Evolutionary conservation across 805 yeast genomes (phyloP).

Genomic region (Ogataea minuta): DNA sequence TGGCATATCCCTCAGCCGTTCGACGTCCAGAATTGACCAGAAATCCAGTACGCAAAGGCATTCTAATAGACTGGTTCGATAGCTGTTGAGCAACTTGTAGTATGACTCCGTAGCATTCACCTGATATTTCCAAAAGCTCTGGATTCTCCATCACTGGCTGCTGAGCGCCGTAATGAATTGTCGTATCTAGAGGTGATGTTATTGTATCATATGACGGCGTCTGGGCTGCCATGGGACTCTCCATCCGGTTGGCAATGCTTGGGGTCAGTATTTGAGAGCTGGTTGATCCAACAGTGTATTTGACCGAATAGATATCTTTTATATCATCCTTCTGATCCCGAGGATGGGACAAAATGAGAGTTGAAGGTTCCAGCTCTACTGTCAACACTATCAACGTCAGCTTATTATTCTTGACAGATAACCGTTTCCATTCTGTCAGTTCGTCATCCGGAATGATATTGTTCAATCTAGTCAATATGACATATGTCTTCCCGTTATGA

Average conservation of each 20-base stretch:
- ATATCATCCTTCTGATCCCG: constrained; percentile 20
- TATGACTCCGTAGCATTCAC: constrained; percentile 55
- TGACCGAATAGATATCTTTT: constrained; percentile 23
- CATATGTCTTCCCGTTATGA: constrained; percentile 54
- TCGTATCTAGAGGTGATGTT: constrained; percentile 27
- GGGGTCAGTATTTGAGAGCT: constrained; percentile 28
- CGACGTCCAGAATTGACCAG: constrained; percentile 39
- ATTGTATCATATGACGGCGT: constrained; percentile 31
- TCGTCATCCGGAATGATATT: constrained; percentile 82
- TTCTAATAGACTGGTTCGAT: constrained; percentile 65
- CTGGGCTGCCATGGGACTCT: constrained; percentile 30
- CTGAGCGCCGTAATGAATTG: constrained; percentile 1
- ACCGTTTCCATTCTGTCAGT: constrained; percentile 71
- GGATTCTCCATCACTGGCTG: constrained; percentile 17
- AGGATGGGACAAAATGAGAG: constrained; percentile 33
- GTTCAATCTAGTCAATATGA: constrained; percentile 67
- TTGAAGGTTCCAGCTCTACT: constrained; percentile 56
- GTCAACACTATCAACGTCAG: constrained; percentile 68
- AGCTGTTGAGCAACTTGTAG: constrained; percentile 63
- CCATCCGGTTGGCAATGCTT: constrained; percentile 18
- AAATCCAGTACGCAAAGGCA: constrained; percentile 71
- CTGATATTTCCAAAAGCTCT: constrained; percentile 45
- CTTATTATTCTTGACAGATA: constrained; percentile 55
- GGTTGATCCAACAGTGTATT: constrained; percentile 29
- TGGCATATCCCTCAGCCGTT: constrained; percentile 12